Evolutionary conservation across 1,284 basidiomycete genomes (phyloP).

Genomic region (Mycena sp.): DNA sequence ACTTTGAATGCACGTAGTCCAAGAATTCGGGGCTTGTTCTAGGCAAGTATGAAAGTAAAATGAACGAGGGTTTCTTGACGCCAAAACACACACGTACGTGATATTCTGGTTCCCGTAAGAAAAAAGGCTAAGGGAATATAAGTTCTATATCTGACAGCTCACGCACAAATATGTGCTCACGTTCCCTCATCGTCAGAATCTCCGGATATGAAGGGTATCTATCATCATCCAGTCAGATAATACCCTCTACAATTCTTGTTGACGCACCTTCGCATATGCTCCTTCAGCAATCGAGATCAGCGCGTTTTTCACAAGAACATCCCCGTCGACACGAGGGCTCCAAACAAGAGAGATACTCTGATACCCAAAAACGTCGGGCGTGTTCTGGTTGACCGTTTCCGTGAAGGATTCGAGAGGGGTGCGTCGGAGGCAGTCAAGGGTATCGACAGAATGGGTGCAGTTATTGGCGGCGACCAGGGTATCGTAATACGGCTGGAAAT

Average conservation of each 20-base stretch:
- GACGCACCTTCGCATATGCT: slow-evolving; percentile 11
- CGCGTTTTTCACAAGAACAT: slow-evolving; percentile 16
- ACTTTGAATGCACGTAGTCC: slow-evolving; percentile 35
- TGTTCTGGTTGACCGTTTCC: slow-evolving; percentile 37
- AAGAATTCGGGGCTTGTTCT: slow-evolving; percentile 37
- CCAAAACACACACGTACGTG: background rate
- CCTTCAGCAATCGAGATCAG: slow-evolving; percentile 1
- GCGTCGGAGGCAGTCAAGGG: slow-evolving; percentile 37
- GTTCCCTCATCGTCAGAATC: slow-evolving; percentile 12
- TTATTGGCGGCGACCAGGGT: slow-evolving; percentile 10
- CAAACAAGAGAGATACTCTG: background rate
- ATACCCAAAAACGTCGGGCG: slow-evolving; percentile 36
- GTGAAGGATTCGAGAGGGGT: slow-evolving; percentile 36
- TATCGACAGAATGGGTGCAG: slow-evolving; percentile 22
- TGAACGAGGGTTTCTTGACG: background rate
- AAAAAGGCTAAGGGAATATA: no score
- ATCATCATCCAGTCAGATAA: no score
- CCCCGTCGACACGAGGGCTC: slow-evolving; percentile 25
- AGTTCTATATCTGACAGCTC: background rate
- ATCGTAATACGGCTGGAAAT: slow-evolving; percentile 6
- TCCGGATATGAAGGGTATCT: slow-evolving; percentile 6
- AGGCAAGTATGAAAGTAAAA: background rate
- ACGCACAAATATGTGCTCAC: background rate
- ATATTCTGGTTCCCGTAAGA: background rate
- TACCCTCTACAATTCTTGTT: no score